Percentiles rank a stretch among this genome's conserved stretches.
Evolutionary conservation across 805 yeast genomes (phyloP).

Genomic region (Candida pseudofarinosa): DNA sequence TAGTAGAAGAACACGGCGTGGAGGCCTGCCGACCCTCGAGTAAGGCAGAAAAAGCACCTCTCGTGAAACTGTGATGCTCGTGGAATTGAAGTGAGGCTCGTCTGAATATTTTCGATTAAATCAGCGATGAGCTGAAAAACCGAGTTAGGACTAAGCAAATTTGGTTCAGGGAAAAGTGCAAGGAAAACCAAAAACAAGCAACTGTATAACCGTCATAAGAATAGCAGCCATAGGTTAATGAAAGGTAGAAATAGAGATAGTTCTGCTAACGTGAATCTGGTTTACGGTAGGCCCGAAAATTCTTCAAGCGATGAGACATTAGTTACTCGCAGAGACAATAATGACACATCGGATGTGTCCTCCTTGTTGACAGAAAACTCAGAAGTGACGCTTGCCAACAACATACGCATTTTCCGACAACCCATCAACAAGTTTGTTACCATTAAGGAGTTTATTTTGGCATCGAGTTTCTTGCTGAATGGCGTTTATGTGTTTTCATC

Average conservation of each 20-base stretch:
- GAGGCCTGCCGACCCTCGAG: no score
- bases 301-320: constrained; percentile 2
- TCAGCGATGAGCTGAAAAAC: background rate
- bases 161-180: background rate
- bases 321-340: background rate
- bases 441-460: constrained; percentile 13
- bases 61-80: no score
- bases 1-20: no score
- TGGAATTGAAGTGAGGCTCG: background rate
- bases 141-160: background rate
- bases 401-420: constrained; percentile 11
- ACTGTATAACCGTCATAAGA: no score
- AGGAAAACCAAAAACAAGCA: no score
- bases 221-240: background rate
- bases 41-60: no score
- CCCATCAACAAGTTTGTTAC: constrained; percentile 8
- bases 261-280: background rate
- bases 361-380: constrained; percentile 13
- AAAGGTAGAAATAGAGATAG: background rate
- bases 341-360: constrained; percentile 8
- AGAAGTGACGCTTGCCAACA: constrained; percentile 17
- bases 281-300: background rate
- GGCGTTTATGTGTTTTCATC: constrained; percentile 16
- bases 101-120: background rate
- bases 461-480: constrained; percentile 16